Conservation (phyloP, 768 basidiomycete genomes). For the Kwoniella shandongensis region DNA sequence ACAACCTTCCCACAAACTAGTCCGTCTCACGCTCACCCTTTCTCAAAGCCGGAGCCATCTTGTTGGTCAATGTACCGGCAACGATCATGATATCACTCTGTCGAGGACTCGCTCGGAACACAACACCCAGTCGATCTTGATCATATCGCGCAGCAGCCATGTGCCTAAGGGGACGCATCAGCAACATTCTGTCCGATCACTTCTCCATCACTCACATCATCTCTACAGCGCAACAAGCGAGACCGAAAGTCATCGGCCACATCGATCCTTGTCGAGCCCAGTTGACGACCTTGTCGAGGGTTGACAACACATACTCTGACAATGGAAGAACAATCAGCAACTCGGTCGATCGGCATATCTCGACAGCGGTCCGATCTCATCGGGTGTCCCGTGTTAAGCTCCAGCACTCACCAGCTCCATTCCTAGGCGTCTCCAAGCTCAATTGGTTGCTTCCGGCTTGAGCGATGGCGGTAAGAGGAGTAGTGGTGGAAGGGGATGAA, state of each 20-base stretch:
- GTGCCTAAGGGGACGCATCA: slow-evolving; percentile 73
- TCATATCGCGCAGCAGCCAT: slow-evolving; percentile 99
- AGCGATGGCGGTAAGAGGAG: slow-evolving; percentile 63
- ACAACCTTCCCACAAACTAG: neutral
- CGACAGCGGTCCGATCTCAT: neutral
- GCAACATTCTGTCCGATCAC: neutral
- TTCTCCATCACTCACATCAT: slow-evolving; percentile 46
- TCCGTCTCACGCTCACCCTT: slow-evolving; percentile 59
- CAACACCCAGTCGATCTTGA: slow-evolving; percentile 93
- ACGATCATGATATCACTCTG: slow-evolving; percentile 99
- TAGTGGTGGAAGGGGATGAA: slow-evolving; percentile 49
- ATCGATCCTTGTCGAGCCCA: slow-evolving; percentile 97
- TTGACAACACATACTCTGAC: slow-evolving; percentile 91
- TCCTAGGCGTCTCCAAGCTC: slow-evolving; percentile 82
- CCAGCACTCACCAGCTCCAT: slow-evolving; percentile 73
- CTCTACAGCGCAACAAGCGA: slow-evolving; percentile 98
- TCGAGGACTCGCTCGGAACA: slow-evolving; percentile 98
- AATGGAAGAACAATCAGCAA: neutral
- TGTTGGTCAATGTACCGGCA: slow-evolving; percentile 97
- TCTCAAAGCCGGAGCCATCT: slow-evolving; percentile 97
- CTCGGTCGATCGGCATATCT: neutral
- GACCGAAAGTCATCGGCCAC: slow-evolving; percentile 98
- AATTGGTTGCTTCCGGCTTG: slow-evolving; percentile 77
- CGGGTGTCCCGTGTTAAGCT: neutral
- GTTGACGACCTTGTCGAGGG: slow-evolving; percentile 92